phyloP scores from a whole-genome alignment of 2,329 filamentous ascomycete genomes.

The Zymoseptoria ardabiliae region DNA sequence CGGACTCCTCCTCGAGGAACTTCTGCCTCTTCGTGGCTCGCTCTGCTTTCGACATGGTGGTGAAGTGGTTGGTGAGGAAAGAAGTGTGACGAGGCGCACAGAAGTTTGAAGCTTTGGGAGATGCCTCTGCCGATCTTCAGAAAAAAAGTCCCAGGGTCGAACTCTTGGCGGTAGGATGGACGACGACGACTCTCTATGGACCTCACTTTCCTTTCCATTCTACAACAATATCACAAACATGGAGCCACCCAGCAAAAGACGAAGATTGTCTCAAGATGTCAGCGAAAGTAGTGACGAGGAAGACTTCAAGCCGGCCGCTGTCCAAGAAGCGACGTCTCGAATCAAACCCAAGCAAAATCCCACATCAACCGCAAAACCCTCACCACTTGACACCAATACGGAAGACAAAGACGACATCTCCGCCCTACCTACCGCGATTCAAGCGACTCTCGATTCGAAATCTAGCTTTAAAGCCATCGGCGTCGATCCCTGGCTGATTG shows the following conservation, averaged over 20 bases:
- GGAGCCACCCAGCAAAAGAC: slow-evolving; percentile 12
- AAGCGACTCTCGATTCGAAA: slow-evolving; percentile 21
- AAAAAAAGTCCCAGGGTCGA: slow-evolving; percentile 2
- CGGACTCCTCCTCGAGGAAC: slow-evolving; percentile 22
- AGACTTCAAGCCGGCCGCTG: neutral
- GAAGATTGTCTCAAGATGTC: slow-evolving; percentile 9
- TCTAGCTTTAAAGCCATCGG: slow-evolving; percentile 27
- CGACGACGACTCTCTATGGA: neutral
- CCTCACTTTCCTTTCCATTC: neutral
- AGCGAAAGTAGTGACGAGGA: neutral
- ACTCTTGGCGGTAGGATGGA: neutral
- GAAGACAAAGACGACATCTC: neutral
- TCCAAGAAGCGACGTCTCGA: slow-evolving; percentile 1
- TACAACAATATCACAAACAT: slow-evolving; percentile 2
- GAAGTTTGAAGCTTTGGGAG: neutral
- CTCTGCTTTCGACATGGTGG: neutral
- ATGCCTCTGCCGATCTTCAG: neutral
- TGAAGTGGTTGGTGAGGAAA: neutral
- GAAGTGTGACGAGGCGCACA: neutral
- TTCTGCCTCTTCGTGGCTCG: slow-evolving; percentile 28
- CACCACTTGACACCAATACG: no score
- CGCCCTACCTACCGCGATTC: slow-evolving; percentile 16
- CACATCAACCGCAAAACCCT: neutral
- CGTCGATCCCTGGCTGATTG: slow-evolving; percentile 64
- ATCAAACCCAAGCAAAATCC: slow-evolving; percentile 5